These are phyloP conservation scores for Ampelocalamus luodianensis DNA, from an alignment of 176 grass and related monocot species.

Conservation along the genomic window DNA sequence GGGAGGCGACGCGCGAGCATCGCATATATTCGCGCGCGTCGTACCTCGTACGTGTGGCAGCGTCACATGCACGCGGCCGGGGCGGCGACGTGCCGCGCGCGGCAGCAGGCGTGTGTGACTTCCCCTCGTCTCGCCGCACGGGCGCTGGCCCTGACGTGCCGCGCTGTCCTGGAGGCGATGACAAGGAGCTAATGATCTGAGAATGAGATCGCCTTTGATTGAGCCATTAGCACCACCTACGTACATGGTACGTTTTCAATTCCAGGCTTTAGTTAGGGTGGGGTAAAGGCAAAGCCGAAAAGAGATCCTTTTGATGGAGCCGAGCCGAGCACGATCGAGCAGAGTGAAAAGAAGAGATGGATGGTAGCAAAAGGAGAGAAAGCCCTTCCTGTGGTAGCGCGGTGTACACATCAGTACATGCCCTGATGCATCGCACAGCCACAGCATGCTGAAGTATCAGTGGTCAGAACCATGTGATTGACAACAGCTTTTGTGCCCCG, in stretches of 20 bases:
- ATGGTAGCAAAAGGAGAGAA: slow-evolving; percentile 8
- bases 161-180: neutral
- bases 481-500: slow-evolving; percentile 22
- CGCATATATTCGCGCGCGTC: too few species aligned
- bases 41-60: neutral
- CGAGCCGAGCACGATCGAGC: neutral
- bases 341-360: slow-evolving; percentile 7
- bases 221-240: neutral
- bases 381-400: neutral
- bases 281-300: neutral
- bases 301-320: slow-evolving; percentile 5
- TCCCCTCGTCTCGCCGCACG: neutral
- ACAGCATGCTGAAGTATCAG: neutral
- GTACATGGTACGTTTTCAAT: neutral
- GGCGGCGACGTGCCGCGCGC: neutral
- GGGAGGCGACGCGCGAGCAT: too few species aligned
- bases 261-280: neutral
- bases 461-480: neutral
- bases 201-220: neutral
- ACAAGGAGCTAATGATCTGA: neutral
- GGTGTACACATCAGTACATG: neutral
- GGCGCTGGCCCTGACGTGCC: neutral
- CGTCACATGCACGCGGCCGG: neutral
- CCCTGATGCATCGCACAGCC: neutral
- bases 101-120: neutral